A percentile compares a stretch with the other conserved stretches of the same genome.
These are phyloP conservation scores for Pleurotus citrinopileatus DNA, from an alignment of 768 basidiomycete species.

Conservation along the genomic window DNA sequence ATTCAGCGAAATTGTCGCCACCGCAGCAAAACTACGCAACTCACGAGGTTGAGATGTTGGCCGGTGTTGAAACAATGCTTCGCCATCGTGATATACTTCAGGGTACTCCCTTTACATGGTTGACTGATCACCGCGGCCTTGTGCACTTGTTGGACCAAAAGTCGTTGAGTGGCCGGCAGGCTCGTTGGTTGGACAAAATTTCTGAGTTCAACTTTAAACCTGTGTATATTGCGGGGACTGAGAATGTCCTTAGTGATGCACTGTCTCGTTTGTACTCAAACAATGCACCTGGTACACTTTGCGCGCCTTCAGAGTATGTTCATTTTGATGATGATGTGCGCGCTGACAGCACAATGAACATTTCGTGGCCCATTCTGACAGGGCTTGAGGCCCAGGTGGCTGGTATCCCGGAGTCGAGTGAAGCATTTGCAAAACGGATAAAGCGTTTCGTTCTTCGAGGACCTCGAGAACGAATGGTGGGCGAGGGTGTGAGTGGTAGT, in stretches of 20 bases:
- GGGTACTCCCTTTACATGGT: constrained; percentile 9
- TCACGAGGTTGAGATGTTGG: constrained; percentile 21
- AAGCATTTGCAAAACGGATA: constrained; percentile 8
- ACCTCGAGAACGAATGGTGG: constrained; percentile 12
- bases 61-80: constrained; percentile 12
- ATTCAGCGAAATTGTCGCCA: constrained; percentile 20
- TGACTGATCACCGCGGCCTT: constrained; percentile 13
- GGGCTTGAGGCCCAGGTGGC: constrained; percentile 14
- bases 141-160: constrained; percentile 10
- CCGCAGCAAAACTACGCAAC: constrained; percentile 27
- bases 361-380: constrained; percentile 11
- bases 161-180: constrained; percentile 11
- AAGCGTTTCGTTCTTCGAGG: constrained; percentile 13
- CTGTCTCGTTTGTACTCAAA: constrained; percentile 24
- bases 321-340: neutral
- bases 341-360: neutral
- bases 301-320: constrained; percentile 15
- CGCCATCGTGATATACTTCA: constrained; percentile 11
- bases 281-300: constrained; percentile 12
- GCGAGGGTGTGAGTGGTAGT: neutral
- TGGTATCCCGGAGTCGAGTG: constrained; percentile 9
- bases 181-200: constrained; percentile 14
- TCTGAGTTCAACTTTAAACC: constrained; percentile 17
- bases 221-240: constrained; percentile 13
- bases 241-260: constrained; percentile 25